A percentile compares a stretch with the other conserved stretches of the same genome.
phyloP scores from a whole-genome alignment of 2,329 filamentous ascomycete genomes.

The Harringtonia lauricola region DNA sequence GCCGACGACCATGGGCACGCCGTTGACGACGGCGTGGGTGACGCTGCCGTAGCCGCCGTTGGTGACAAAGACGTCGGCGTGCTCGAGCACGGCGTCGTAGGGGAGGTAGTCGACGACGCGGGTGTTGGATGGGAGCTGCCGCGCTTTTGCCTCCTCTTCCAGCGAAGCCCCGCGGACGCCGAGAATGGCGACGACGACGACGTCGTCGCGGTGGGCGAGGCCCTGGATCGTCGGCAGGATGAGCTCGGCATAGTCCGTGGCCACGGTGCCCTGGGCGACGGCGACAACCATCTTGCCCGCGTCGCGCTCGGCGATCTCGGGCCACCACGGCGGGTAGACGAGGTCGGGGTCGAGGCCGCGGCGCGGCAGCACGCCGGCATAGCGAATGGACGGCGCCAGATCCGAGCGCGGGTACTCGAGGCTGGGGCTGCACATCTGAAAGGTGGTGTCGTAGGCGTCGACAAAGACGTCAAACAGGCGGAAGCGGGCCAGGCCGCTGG shows the following conservation, averaged over 20 bases:
- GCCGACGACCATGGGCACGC: constrained; percentile 34
- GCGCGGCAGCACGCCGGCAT: constrained; percentile 29
- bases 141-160: background rate
- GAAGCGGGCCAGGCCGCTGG: background rate
- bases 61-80: constrained; percentile 33
- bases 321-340: constrained; percentile 32
- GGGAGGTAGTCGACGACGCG: constrained; percentile 34
- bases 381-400: constrained; percentile 26
- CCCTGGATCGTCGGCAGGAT: constrained; percentile 32
- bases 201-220: constrained; percentile 27
- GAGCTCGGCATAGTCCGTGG: constrained; percentile 26
- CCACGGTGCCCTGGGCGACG: constrained; percentile 36
- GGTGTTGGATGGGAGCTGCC: constrained; percentile 20
- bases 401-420: constrained; percentile 27
- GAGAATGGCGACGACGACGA: constrained; percentile 19
- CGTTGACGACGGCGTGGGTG: constrained; percentile 30
- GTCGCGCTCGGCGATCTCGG: constrained; percentile 19
- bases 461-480: constrained; percentile 1
- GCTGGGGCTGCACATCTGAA: constrained; percentile 26
- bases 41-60: constrained; percentile 39
- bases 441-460: constrained; percentile 18
- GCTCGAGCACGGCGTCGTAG: constrained; percentile 32
- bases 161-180: constrained; percentile 4
- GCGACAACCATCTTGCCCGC: constrained; percentile 27
- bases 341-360: constrained; percentile 18